A percentile compares a stretch with the other conserved stretches of the same genome.
These are phyloP conservation scores for Magnusiomyces magnusii DNA, from an alignment of 1,139 yeast genomes.

Conservation along the genomic window DNA sequence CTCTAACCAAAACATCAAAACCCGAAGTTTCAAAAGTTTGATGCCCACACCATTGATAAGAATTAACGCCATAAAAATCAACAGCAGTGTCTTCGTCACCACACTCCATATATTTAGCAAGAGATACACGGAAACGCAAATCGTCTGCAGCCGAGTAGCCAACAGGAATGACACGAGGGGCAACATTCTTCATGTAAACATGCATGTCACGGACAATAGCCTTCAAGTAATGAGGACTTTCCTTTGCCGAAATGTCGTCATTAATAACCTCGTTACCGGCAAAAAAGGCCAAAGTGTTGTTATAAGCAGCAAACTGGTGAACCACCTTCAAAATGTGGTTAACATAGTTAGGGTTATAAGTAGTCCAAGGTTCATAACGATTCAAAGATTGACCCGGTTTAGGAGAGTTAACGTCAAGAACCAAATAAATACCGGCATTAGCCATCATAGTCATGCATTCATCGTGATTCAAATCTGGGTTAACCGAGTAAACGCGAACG, in stretches of 20 bases:
- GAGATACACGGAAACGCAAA: slow-evolving; percentile 56
- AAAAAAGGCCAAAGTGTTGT: slow-evolving; percentile 84
- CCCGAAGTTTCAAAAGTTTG: slow-evolving; percentile 61
- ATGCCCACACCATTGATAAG: slow-evolving; percentile 82
- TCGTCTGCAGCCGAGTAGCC: slow-evolving; percentile 95
- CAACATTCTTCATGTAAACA: slow-evolving; percentile 60
- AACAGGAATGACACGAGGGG: slow-evolving; percentile 73
- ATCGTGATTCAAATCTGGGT: slow-evolving; percentile 74
- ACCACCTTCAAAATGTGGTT: slow-evolving; percentile 68
- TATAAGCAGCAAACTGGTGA: slow-evolving; percentile 74
- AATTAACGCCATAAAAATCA: slow-evolving; percentile 87
- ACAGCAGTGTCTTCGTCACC: slow-evolving; percentile 52
- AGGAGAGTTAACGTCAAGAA: slow-evolving; percentile 85
- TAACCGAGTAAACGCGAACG: slow-evolving; percentile 55
- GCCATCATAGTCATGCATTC: slow-evolving; percentile 81
- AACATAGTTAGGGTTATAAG: slow-evolving; percentile 4
- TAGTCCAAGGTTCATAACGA: slow-evolving; percentile 59
- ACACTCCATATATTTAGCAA: slow-evolving; percentile 79
- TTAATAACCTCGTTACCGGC: slow-evolving; percentile 92
- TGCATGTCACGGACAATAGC: slow-evolving; percentile 92
- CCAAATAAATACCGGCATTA: slow-evolving; percentile 81
- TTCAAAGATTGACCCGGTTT: slow-evolving; percentile 54
- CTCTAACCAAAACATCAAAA: slow-evolving; percentile 50
- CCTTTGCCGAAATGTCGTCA: slow-evolving; percentile 59
- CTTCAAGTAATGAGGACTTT: slow-evolving; percentile 60